phyloP scores from a whole-genome alignment of 495 filamentous ascomycete genomes.

The Penicillium desertorum region DNA sequence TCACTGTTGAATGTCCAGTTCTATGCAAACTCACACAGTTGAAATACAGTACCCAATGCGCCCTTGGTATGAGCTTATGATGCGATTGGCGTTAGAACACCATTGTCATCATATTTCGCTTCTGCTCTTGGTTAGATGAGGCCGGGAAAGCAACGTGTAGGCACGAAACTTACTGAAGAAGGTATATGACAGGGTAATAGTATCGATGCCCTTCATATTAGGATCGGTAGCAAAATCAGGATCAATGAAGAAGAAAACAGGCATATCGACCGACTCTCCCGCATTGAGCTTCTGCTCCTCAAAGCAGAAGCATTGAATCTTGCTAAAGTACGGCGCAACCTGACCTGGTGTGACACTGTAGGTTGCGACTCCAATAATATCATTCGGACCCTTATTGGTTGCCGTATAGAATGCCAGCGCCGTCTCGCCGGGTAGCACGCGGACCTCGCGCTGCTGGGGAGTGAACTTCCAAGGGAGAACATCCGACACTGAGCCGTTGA shows the following conservation, averaged over 20 bases:
- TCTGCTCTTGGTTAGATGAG: slow-evolving; percentile 54
- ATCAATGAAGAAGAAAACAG: slow-evolving; percentile 99
- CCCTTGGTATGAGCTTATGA: slow-evolving; percentile 17
- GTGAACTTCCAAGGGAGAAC: slow-evolving; percentile 96
- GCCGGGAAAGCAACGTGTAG: neutral
- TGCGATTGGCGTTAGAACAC: slow-evolving; percentile 51
- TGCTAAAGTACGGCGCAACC: slow-evolving; percentile 96
- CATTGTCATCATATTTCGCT: slow-evolving; percentile 84
- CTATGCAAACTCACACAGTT: neutral
- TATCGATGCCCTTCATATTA: slow-evolving; percentile 90
- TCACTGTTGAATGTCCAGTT: neutral
- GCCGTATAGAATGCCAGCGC: slow-evolving; percentile 98
- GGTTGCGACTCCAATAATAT: slow-evolving; percentile 97
- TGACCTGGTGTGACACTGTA: slow-evolving; percentile 96
- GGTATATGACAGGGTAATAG: slow-evolving; percentile 92
- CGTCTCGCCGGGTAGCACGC: slow-evolving; percentile 92
- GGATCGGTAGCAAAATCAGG: slow-evolving; percentile 91
- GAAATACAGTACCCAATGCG: neutral
- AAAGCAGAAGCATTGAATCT: slow-evolving; percentile 99
- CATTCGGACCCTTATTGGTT: slow-evolving; percentile 80
- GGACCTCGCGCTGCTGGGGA: slow-evolving; percentile 95
- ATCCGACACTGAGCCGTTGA: slow-evolving; percentile 92
- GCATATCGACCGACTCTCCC: slow-evolving; percentile 98
- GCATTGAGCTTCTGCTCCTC: slow-evolving; percentile 94
- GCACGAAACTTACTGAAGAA: slow-evolving; percentile 81